Base-by-base conservation (phyloP, 306 rosid genomes). In the Castanea sativa region DNA sequence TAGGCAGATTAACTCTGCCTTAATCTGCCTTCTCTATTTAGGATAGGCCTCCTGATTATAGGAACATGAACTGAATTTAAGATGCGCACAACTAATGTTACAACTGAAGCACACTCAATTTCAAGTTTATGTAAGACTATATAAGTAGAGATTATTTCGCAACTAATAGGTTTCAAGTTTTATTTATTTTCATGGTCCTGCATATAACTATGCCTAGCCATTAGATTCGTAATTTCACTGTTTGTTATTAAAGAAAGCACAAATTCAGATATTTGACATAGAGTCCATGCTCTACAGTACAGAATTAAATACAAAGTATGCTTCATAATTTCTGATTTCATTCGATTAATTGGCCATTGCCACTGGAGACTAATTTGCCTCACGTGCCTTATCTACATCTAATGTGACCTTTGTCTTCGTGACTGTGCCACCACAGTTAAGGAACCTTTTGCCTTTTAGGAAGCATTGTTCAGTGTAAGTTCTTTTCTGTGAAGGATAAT, bases 401-500 rank as follows among this genome's bases (percentile, higher is more conserved):
- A 29, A 16, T 30, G n/a, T 49, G 53, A 49, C 53, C 70, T 64
- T 30, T 16, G 7, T 16, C 14, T 18, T 41, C 3, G 18, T 74
- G 75, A 35, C 61, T 16, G 9, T 21, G 53, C 53, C 53, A 49
- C 16, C 15, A 2, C 5, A 49, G 16, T 49, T 49, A 49, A 49
- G 16, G 53, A 49, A 45, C 61, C 19, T 61, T 64, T 64, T 64
- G 45, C 21, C 21, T 32, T 64, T 13, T 64, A 10, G 11, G 70
- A 15, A 16, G 33, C 15, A 5, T 41, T 61, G 59, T 32, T 78
- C 78, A 53, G 41, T 64, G 71, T 1, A 58, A 80, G 76, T 79
- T 82, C 38, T 83, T 79, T 21, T 73, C 81, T 38, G 83, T 51
- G 77, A 87, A 85, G 74, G 78, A 65, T 64, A 79, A 74, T 80